Conservation (phyloP, 2,329 filamentous ascomycete species). For the Emmonsiellopsis sp. region DNA sequence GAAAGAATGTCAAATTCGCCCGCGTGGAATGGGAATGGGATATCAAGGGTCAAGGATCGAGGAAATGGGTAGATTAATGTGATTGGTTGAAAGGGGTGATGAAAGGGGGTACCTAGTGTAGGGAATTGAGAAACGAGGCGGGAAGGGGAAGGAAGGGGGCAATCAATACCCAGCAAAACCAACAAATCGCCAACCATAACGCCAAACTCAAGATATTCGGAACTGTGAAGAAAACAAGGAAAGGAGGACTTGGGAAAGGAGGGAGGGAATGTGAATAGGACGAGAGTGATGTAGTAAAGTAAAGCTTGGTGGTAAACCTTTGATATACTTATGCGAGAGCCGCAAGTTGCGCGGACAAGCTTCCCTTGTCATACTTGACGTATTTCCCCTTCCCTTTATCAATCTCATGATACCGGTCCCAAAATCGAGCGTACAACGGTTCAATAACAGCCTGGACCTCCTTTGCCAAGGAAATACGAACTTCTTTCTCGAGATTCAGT, state of each 20-base stretch:
- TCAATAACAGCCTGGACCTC: conserved; percentile 90
- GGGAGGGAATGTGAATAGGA: neutral
- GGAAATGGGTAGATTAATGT: neutral
- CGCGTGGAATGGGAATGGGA: too few relatives aligned
- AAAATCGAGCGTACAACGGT: conserved; percentile 89
- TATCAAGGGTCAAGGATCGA: neutral
- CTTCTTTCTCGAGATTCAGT: conserved; percentile 84
- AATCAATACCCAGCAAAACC: neutral
- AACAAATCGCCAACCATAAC: neutral
- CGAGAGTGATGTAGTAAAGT: too few relatives aligned
- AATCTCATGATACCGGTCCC: conserved; percentile 93
- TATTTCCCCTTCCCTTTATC: conserved; percentile 98
- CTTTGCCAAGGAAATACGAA: conserved; percentile 66
- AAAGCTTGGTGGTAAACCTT: too few relatives aligned
- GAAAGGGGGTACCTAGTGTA: neutral
- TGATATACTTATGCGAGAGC: conserved; percentile 6
- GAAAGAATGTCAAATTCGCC: too few relatives aligned
- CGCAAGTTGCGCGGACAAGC: conserved; percentile 57
- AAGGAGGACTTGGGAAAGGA: neutral
- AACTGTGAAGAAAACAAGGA: neutral
- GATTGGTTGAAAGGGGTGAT: neutral
- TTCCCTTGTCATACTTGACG: conserved; percentile 88
- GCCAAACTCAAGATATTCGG: neutral
- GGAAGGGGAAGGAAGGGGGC: neutral
- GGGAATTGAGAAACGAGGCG: neutral